These are phyloP conservation scores for Insectozyma bohioensis DNA, from an alignment of 1,139 yeast genomes.

Conservation along the genomic window DNA sequence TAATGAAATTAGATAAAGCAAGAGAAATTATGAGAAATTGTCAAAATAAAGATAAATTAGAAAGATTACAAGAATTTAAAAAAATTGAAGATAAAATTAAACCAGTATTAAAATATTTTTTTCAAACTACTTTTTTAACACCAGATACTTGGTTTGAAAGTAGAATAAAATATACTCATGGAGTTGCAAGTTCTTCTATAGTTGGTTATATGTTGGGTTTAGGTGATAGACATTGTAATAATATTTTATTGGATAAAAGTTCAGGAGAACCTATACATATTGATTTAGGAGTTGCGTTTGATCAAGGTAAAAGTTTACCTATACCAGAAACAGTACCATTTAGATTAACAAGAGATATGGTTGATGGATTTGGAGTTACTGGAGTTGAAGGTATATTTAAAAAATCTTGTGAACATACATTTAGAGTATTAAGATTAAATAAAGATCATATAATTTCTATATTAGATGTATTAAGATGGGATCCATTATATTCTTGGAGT, in stretches of 20 bases:
- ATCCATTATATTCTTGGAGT: conserved; percentile 91
- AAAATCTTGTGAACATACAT: conserved; percentile 71
- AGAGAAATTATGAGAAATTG: conserved; percentile 61
- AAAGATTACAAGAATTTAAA: conserved; percentile 50
- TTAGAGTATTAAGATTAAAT: conserved; percentile 65
- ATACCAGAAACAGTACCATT: conserved; percentile 95
- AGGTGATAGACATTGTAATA: conserved; percentile 94
- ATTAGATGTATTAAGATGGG: conserved; percentile 83
- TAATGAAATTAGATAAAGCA: conserved; percentile 55
- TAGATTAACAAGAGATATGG: conserved; percentile 82
- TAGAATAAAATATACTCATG: conserved; percentile 66
- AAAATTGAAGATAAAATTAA: conserved; percentile 50
- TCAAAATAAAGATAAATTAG: conserved; percentile 46
- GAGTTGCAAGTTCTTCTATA: conserved; percentile 82
- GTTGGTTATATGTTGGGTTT: conserved; percentile 86
- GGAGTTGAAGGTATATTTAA: conserved; percentile 79
- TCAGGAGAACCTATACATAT: conserved; percentile 95
- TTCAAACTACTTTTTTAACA: conserved; percentile 63
- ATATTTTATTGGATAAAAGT: conserved; percentile 72
- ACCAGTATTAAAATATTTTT: conserved; percentile 73
- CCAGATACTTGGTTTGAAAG: conserved; percentile 75
- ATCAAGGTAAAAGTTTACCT: conserved; percentile 79
- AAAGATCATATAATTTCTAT: conserved; percentile 74
- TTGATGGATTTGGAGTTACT: conserved; percentile 88
- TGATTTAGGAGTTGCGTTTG: conserved; percentile 95